These are phyloP conservation scores for Umbelopsis sp. DNA, from an alignment of 192 early-diverging fungal species.

Conservation along the genomic window DNA sequence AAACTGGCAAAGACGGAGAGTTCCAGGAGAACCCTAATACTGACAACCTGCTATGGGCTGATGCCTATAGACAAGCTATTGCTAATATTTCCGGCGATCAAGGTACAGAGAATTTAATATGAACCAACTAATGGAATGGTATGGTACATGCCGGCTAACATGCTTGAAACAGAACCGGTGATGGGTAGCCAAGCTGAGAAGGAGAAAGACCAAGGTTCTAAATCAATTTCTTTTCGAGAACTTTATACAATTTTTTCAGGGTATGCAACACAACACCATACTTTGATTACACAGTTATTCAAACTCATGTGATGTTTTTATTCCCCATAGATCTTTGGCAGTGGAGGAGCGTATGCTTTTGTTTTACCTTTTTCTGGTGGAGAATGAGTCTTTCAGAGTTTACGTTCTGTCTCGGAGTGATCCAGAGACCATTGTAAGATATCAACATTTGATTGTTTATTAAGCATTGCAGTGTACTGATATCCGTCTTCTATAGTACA, in stretches of 20 bases:
- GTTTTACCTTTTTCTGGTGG: conserved; percentile 65
- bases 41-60: conserved; percentile 15
- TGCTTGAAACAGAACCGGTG: not conserved
- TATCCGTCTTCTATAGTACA: conserved; percentile 39
- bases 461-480: not conserved
- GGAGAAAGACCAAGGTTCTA: not conserved
- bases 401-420: conserved; percentile 77
- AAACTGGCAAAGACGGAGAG: conserved; percentile 16
- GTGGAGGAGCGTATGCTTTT: conserved; percentile 67
- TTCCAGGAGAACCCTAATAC: not conserved
- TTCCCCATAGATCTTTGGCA: conserved; percentile 30
- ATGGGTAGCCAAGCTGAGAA: conserved; percentile 1
- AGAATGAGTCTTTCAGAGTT: conserved; percentile 68
- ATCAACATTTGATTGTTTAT: not conserved
- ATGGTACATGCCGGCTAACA: not conserved
- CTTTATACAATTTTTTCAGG: conserved; percentile 38
- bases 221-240: conserved; percentile 33
- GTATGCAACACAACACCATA: conserved; percentile 7
- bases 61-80: conserved; percentile 29
- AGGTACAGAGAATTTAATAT: conserved; percentile 13
- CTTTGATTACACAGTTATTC: not conserved
- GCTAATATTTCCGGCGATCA: conserved; percentile 31
- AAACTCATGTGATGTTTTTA: not conserved
- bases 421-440: conserved; percentile 71
- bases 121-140: not conserved